phyloP scores from a whole-genome alignment of 106 monocot genomes.

The Allium cepa region DNA sequence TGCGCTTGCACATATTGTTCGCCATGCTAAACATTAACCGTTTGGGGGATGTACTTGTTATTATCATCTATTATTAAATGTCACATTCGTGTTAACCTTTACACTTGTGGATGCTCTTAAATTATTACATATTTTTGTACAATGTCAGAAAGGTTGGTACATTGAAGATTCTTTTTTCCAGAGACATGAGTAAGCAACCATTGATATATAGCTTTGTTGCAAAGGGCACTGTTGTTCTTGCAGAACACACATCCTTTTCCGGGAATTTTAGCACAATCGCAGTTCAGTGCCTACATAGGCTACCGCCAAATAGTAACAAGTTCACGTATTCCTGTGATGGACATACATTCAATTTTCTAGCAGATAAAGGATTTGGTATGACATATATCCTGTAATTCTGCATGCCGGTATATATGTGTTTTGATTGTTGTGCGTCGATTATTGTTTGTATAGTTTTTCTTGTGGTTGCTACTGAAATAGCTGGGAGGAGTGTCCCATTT shows the following conservation, averaged over 20 bases:
- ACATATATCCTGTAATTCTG: not conserved
- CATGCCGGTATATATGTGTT: not conserved
- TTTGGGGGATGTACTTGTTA: too few relatives aligned
- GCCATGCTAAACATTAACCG: too few relatives aligned
- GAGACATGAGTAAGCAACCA: slow-evolving; percentile 51
- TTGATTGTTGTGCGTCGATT: not conserved
- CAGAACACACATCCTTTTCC: slow-evolving; percentile 85
- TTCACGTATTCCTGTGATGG: slow-evolving; percentile 93
- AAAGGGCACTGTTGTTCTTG: slow-evolving; percentile 79
- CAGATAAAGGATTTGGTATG: slow-evolving; percentile 78
- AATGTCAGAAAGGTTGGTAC: not conserved
- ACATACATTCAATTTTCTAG: slow-evolving; percentile 81
- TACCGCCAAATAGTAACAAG: slow-evolving; percentile 71
- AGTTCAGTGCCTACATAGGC: slow-evolving; percentile 79
- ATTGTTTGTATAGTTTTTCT: slow-evolving; percentile 65
- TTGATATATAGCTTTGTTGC: slow-evolving; percentile 93
- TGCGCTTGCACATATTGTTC: too few relatives aligned
- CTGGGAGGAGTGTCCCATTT: slow-evolving; percentile 77
- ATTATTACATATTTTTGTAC: too few relatives aligned
- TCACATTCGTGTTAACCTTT: too few relatives aligned
- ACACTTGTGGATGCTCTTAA: too few relatives aligned
- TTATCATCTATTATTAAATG: too few relatives aligned
- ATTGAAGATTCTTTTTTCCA: not conserved
- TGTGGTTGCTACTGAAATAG: slow-evolving; percentile 80
- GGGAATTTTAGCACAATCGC: slow-evolving; percentile 92